Evolutionary conservation across 2,329 filamentous ascomycete genomes (phyloP).

Genomic region (Aspergillus chevalieri): DNA sequence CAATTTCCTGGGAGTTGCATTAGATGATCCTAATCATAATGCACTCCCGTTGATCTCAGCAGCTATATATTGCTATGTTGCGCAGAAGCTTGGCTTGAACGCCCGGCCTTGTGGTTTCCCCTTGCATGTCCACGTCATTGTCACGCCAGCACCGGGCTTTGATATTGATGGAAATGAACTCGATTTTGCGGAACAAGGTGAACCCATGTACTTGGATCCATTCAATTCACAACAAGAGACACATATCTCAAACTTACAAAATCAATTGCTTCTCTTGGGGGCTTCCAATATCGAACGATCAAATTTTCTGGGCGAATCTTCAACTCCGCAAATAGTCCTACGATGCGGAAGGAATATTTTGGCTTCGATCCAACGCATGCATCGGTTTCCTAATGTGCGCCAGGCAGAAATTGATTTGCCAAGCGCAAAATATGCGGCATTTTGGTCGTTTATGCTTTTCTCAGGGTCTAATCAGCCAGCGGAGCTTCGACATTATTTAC

Average conservation of each 20-base stretch:
- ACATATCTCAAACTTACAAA: constrained; percentile 51
- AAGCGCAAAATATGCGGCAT: constrained; percentile 62
- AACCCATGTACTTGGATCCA: constrained; percentile 76
- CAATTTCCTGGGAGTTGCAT: constrained; percentile 76
- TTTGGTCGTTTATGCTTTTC: constrained; percentile 64
- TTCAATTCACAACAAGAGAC: constrained; percentile 67
- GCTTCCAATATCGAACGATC: constrained; percentile 31
- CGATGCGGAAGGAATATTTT: constrained; percentile 77
- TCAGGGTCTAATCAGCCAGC: constrained; percentile 34
- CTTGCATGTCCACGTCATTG: constrained; percentile 75
- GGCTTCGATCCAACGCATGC: constrained; percentile 57
- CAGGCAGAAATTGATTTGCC: constrained; percentile 48
- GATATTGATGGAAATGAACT: constrained; percentile 52
- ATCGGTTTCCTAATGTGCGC: constrained; percentile 23
- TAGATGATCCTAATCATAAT: constrained; percentile 66
- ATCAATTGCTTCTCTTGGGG: constrained; percentile 52
- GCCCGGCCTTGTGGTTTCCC: constrained; percentile 77
- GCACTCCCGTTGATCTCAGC: constrained; percentile 82
- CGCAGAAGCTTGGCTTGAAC: constrained; percentile 65
- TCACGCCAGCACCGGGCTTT: constrained; percentile 56
- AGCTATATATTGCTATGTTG: constrained; percentile 78
- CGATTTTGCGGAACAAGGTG: constrained; percentile 17
- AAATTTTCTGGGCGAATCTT: constrained; percentile 59
- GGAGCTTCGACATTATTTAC: constrained; percentile 57
- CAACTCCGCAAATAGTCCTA: constrained; percentile 61